Conservation (phyloP, 2,329 filamentous ascomycete genomes). For the Colletotrichum orbiculare region DNA sequence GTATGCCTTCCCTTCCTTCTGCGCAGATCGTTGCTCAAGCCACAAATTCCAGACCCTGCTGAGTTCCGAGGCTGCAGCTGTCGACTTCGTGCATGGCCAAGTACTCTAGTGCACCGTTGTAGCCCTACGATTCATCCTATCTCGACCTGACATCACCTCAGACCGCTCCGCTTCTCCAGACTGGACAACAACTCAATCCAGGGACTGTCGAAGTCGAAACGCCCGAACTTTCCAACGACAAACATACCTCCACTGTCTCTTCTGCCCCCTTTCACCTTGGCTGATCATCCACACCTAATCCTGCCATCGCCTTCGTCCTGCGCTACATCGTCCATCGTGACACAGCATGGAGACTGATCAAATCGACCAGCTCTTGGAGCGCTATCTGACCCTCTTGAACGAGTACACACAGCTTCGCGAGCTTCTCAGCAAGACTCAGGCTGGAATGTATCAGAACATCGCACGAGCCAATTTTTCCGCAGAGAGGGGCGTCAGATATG, state of each 20-base stretch:
- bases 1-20: slow-evolving; percentile 20
- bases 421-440: slow-evolving; percentile 64
- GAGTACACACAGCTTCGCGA: slow-evolving; percentile 71
- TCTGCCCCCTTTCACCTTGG: neutral
- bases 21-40: slow-evolving; percentile 34
- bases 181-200: neutral
- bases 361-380: slow-evolving; percentile 73
- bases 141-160: slow-evolving; percentile 8
- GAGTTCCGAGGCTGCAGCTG: slow-evolving; percentile 24
- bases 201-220: neutral
- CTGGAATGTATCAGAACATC: slow-evolving; percentile 67
- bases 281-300: too few species aligned
- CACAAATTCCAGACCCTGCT: slow-evolving; percentile 25
- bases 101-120: neutral
- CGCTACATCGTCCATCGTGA: slow-evolving; percentile 5
- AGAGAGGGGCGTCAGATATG: slow-evolving; percentile 72
- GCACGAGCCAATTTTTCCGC: slow-evolving; percentile 81
- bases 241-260: neutral
- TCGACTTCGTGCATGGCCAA: slow-evolving; percentile 20
- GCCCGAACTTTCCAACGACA: neutral
- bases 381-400: slow-evolving; percentile 74
- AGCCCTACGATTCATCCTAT: slow-evolving; percentile 20
- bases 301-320: neutral
- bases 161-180: slow-evolving; percentile 2
- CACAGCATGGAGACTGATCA: slow-evolving; percentile 40